Base-by-base conservation (phyloP, 163 green algal species). In the Chlorella variabilis region DNA sequence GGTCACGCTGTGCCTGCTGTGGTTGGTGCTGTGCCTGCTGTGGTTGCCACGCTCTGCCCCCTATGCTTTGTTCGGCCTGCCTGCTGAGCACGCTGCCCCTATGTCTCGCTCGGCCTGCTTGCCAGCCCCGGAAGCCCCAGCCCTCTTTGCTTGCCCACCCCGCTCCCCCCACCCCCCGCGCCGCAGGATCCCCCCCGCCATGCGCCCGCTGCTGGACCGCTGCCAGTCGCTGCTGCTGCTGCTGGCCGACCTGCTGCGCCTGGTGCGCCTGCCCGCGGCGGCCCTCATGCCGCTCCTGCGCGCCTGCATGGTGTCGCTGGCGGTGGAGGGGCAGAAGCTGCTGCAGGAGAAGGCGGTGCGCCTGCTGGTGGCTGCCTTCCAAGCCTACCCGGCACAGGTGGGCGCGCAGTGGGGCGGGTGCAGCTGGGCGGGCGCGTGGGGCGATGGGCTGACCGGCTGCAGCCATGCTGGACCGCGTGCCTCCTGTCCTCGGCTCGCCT, bases 211-310 rank as follows among this genome's bases (percentile, higher is more conserved):
- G 58, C 48, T 66, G 21, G 78, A 86, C 42, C 80, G 86, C 18
- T 7, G 83, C 27, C 75, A 85, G n/a, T 39, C 59, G 0, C 62
- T 82, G n/a, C 66, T 92, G 71, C 41, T 80, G 42, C 63, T 90
- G 31, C 58, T 90, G 39, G 76, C 45, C 8, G 73, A 85, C 23
- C 62, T 91, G 39, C 34, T 80, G 70, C 31, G 81, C 18, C 34
- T 34, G 25, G 75, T 89, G 42, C 77, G 88, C 42, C 39, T 96
- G 38, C 83, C 78, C 23, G 70, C 78, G 7, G 79, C 71, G 38
- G 38, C 80, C 31, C 69, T 94, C 70, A 62, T 93, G 63, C 90
- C 91, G 7, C 83, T 97, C 67, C 83, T 93, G 63, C 87, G 93
- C 42, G 71, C 86, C 9, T 66, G 75, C 31, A 71, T 89, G 4